Evolutionary conservation across 805 yeast genomes (phyloP).

Genomic region (Schizosaccharomyces osmophilus): DNA sequence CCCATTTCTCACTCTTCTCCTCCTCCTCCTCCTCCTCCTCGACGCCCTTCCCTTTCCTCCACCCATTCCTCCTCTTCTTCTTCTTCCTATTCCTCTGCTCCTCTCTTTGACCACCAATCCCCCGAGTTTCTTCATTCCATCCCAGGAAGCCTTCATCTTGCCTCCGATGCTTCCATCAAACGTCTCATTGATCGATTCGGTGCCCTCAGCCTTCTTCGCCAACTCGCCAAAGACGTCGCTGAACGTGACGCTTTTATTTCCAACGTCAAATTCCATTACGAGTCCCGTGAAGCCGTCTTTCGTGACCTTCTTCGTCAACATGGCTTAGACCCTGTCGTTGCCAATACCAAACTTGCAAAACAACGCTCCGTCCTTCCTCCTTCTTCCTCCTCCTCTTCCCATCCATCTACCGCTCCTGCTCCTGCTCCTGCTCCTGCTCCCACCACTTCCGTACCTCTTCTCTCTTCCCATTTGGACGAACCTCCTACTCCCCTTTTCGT

Average conservation of each 20-base stretch:
- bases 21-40: not conserved
- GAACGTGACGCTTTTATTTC: conserved; percentile 24
- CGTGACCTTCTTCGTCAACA: not conserved
- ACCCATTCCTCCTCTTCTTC: too few species aligned
- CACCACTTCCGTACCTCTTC: not conserved
- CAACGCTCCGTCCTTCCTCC: not conserved
- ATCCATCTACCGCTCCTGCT: not conserved
- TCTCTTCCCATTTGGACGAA: not conserved
- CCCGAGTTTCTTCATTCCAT: conserved; percentile 2
- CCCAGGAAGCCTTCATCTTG: conserved; percentile 18
- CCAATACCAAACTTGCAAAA: not conserved
- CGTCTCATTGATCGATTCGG: conserved; percentile 16
- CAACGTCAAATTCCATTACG: conserved; percentile 14
- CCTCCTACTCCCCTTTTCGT: not conserved
- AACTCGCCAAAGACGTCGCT: conserved; percentile 25
- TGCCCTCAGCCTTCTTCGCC: conserved; percentile 19
- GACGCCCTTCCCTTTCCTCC: too few species aligned
- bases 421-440: too few species aligned
- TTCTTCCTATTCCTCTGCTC: not conserved
- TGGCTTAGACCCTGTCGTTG: not conserved
- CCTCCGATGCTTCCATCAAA: conserved; percentile 14
- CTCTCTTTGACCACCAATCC: not conserved
- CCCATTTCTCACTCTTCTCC: not conserved
- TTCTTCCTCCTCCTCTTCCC: not conserved
- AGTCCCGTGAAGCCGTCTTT: conserved; percentile 14